phyloP scores from a whole-genome alignment of 2,329 filamentous ascomycete genomes.

The Elsinoe batatas region DNA sequence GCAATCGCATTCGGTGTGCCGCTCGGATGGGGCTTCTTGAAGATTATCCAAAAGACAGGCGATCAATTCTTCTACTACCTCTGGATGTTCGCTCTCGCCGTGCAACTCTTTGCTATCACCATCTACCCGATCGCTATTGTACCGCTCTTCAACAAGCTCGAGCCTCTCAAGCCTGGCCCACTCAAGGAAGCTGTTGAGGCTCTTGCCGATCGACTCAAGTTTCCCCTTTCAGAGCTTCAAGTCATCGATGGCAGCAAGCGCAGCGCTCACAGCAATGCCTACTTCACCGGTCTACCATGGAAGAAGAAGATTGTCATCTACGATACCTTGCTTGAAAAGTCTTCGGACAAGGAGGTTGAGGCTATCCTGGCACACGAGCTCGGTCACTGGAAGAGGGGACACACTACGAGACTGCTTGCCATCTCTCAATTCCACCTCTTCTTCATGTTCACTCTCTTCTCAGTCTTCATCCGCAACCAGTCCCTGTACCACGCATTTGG shows the following conservation, averaged over 20 bases:
- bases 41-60: conserved; percentile 89
- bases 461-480: conserved; percentile 90
- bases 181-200: conserved; percentile 82
- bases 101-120: conserved; percentile 91
- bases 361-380: conserved; percentile 92
- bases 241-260: conserved; percentile 91
- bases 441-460: conserved; percentile 94
- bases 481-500: conserved; percentile 88
- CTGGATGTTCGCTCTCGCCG: conserved; percentile 80
- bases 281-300: conserved; percentile 96
- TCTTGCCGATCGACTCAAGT: conserved; percentile 73
- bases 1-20: conserved; percentile 72
- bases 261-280: conserved; percentile 80
- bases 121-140: conserved; percentile 92
- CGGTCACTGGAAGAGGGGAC: conserved; percentile 91
- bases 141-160: conserved; percentile 96
- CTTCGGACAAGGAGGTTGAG: conserved; percentile 80
- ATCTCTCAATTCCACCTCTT: conserved; percentile 81
- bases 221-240: conserved; percentile 84
- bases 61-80: conserved; percentile 96
- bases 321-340: conserved; percentile 95
- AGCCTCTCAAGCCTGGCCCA: conserved; percentile 74
- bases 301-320: conserved; percentile 99
- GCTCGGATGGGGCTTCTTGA: conserved; percentile 81
- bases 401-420: conserved; percentile 82